A percentile compares a stretch with the other conserved stretches of the same genome.
Conservation (phyloP, 768 basidiomycete genomes). For the Suillus americanus region DNA sequence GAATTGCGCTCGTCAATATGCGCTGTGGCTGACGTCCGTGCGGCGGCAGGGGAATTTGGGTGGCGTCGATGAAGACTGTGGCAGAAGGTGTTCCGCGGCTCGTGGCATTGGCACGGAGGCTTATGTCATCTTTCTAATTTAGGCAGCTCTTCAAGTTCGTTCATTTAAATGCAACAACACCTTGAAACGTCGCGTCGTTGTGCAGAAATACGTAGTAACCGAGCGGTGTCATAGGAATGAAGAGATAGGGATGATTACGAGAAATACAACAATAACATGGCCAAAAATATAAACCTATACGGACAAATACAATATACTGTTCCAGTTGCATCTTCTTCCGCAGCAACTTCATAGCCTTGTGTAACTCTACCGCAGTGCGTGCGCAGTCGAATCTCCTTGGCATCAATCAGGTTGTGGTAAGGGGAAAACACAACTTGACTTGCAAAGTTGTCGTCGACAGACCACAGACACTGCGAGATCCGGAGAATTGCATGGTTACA, state of each 20-base stretch:
- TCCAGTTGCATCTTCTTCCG: neutral
- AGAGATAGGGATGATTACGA: no score
- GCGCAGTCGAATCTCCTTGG: no score
- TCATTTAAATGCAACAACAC: no score
- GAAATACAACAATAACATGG: no score
- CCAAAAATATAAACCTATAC: neutral
- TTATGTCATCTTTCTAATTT: conserved; percentile 1
- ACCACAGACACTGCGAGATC: conserved; percentile 24
- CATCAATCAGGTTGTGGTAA: neutral
- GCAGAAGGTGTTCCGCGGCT: conserved; percentile 7
- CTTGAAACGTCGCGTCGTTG: no score
- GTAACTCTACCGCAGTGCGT: no score
- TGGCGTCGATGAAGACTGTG: conserved; percentile 11
- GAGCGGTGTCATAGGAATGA: no score
- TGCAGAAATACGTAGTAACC: no score
- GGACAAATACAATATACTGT: neutral
- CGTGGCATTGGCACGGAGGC: neutral
- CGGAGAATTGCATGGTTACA: conserved; percentile 19
- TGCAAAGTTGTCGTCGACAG: conserved; percentile 4
- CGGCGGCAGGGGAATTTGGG: conserved; percentile 12
- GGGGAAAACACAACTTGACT: neutral
- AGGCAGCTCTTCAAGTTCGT: conserved; percentile 2
- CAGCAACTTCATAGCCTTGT: no score
- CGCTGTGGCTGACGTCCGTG: conserved; percentile 20
- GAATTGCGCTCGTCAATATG: conserved; percentile 14